Evolutionary conservation across 78 protist species (phyloP), one percentile per base, ranked within the genome.

Genomic region (Dictyostelium firmibasis): DNA sequence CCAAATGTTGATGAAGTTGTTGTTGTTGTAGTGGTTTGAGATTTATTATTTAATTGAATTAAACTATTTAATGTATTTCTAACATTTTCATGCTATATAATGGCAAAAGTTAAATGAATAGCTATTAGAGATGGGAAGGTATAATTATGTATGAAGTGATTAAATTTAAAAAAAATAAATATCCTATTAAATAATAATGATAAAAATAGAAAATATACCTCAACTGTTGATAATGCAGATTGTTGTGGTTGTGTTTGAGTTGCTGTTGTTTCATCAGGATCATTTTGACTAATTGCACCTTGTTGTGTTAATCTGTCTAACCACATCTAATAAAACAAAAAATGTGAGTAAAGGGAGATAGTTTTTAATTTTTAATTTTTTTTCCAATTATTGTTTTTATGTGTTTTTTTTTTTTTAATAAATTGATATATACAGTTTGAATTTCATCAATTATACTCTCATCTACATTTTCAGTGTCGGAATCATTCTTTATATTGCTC

Each of bases 21-120:
- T 8, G 81, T 16, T 4, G 81, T 33, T 35, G 83, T 53, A 27
- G 76, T 29, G 3, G 35, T 25, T 31, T 25, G 77, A 25, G 33
- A 27, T 13, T 29, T 29, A 33, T n/a, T 64, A 62, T 87, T 62
- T 25, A 78, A 78, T 78, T 86, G 92, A 77, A 50, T 41, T 18
- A 87, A 27, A 31, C 64, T 57, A 78, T 87, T 76, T 72, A 87
- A 62, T n/a, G 81, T 57, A 4, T 41, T 53, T 87, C 93, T 76
- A 64, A 35, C 81, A 47, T 43, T 44, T 74, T 87, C 86, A 31
- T 50, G 62, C 62, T 50, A 50, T 2, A 53, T 10, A 53, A 16
- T 16, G 20, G 4, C 1, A 6, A 72, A 72, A 9, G 7, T 72
- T 29, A 33, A 43, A 36, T 41, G 20, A 43, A 7, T 77, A 31